Evolutionary conservation across 768 basidiomycete genomes (phyloP), one percentile per base, ranked within the genome.

Genomic region (Arthromyces matolae): DNA sequence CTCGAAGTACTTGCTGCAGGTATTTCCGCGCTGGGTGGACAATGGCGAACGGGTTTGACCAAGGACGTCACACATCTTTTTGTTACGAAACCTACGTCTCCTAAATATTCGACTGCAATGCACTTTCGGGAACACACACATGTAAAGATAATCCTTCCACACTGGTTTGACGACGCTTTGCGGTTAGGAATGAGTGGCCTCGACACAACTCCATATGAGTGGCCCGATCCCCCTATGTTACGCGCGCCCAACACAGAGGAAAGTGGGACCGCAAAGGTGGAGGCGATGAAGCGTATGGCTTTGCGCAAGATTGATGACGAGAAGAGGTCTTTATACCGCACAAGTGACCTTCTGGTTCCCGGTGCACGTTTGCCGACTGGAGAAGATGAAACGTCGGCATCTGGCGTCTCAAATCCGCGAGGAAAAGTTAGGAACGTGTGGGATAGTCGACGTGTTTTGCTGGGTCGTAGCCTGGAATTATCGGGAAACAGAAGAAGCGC

Each of bases 1-100:
- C 65, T 81, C 22, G 87, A 89, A 58, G 79, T 85, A 2, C 76
- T 95, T 32, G 76, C 78, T 0, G 85, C 83, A 0, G 88, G 84
- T 0, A 80, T 94, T 23, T 73, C 75, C 2, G 79, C 83, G 0
- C 77, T 89, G 3, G 93, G 93, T 3, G 93, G 93, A 0, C 84
- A 89, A 63, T 90, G 83, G 82, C 78, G 89, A 20, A 66, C 68
- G 0, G 82, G 80, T 8, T 76, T 94, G 40, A 93, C 91, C 0
- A 76, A 78, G 48, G 93, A 95, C 48, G 86, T 92, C 18, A 94
- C 93, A 0, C 93, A 95, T 61, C 76, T 95, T 41, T 87, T 94
- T 56, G 80, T 81, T 24, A 65, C 84, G 27, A 66, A 70, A 43
- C 52, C 71, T 46, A 70, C 70, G 2, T 80, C 80, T 4, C 63